Base-by-base conservation (phyloP, 1,139 yeast species). In the Nakaseomyces delphensis region DNA sequence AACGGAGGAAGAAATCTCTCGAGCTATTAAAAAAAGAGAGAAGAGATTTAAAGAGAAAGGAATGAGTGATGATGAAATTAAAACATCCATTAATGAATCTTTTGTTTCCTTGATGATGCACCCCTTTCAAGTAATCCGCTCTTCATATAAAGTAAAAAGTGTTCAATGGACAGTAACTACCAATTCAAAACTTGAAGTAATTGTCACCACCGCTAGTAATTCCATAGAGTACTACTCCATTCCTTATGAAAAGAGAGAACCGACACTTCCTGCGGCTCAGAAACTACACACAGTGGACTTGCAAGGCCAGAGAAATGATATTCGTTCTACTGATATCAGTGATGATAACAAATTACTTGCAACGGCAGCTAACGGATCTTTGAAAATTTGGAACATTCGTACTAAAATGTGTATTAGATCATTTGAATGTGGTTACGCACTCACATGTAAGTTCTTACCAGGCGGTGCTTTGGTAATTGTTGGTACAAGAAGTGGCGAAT, bases 401-500 rank as follows among this genome's bases (percentile, higher is more conserved):
- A 79, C 93, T 1, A 70, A 69, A 25, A 76, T 77, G 48, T 93
- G 95, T 50, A 72, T 91, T 44, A 73, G 98, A 56, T 83, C 95
- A 0, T 83, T 91, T 57, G 87, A 82, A 30, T 77, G 95, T 53
- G 97, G 96, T 2, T 87, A 89, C 59, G 86, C 95, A 1, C 69
- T 91, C 41, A 75, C 89, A 49, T 74, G 86, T 48, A 76, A 78
- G 54, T 87, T 93, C 55, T 68, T 93, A 44, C 97, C 97, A 0
- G 97, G 97, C 50, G 96, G 95, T 43, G 72, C 89, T 1, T 69
- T 91, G 48, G 78, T 89, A 30, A 85, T 84, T 13, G 77, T 85
- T n/a, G 97, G 97, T 33, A 87, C 91, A 45, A 87, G 89, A 60
- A 76, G 77, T 49, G 99, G 99, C 41, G 78, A 77, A 45, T 65